Evolutionary conservation across 2,329 filamentous ascomycete genomes (phyloP).

Genomic region (Fusarium nodosum): DNA sequence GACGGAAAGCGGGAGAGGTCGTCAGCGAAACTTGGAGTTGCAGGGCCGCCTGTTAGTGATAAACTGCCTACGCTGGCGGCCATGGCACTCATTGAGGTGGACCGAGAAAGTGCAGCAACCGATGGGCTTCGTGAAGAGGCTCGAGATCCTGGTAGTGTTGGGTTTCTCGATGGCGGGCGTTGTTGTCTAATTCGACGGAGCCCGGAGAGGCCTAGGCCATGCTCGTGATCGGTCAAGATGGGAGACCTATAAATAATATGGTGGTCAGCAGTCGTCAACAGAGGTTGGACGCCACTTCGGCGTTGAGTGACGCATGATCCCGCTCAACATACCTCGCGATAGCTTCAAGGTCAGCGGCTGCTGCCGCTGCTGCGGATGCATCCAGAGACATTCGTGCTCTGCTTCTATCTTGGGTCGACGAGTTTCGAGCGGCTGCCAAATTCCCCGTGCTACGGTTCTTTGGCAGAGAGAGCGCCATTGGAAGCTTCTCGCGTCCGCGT

Average conservation of each 20-base stretch:
- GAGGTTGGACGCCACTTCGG: slow-evolving; percentile 33
- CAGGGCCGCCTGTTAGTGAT: slow-evolving; percentile 71
- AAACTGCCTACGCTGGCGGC: slow-evolving; percentile 69
- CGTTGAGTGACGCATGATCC: slow-evolving; percentile 40
- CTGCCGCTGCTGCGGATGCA: slow-evolving; percentile 73
- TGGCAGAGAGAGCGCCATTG: slow-evolving; percentile 66
- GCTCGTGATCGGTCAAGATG: slow-evolving; percentile 87
- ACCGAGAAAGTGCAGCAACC: slow-evolving; percentile 70
- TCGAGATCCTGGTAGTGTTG: slow-evolving; percentile 73
- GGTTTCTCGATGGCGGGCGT: slow-evolving; percentile 71
- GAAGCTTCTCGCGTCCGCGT: slow-evolving; percentile 62
- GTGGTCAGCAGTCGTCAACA: slow-evolving; percentile 47
- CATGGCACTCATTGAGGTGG: slow-evolving; percentile 78
- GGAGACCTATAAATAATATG: slow-evolving; percentile 72
- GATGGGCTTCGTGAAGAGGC: slow-evolving; percentile 73
- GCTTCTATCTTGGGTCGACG: slow-evolving; percentile 64
- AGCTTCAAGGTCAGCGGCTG: slow-evolving; percentile 73
- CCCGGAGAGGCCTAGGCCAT: slow-evolving; percentile 86
- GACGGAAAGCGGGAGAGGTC: slow-evolving; percentile 93
- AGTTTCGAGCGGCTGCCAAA: slow-evolving; percentile 63
- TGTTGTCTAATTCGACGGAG: slow-evolving; percentile 94
- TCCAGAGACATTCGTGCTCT: slow-evolving; percentile 83
- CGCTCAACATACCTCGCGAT: slow-evolving; percentile 74
- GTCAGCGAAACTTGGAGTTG: slow-evolving; percentile 84
- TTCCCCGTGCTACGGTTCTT: slow-evolving; percentile 77